These are phyloP conservation scores for Kockovaella imperatae DNA, from an alignment of 768 basidiomycete species.

Conservation along the genomic window DNA sequence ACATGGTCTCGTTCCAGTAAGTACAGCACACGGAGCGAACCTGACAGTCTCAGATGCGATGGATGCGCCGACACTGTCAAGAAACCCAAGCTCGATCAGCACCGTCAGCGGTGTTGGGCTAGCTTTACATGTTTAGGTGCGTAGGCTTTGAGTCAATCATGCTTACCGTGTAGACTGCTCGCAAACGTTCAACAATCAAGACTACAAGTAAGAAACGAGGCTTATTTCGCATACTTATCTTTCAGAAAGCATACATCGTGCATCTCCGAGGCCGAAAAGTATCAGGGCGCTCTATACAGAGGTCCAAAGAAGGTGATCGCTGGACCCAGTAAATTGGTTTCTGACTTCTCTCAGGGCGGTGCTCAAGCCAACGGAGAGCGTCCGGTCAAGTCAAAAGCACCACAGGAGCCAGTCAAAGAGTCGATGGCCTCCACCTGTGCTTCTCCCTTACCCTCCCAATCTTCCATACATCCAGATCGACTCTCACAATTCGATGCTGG, in stretches of 20 bases:
- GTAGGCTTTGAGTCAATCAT: conserved; percentile 2
- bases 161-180: conserved; percentile 66
- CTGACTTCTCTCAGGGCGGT: conserved; percentile 13
- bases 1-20: conserved; percentile 63
- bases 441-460: conserved; percentile 35
- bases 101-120: conserved; percentile 46
- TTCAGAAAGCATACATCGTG: conserved; percentile 59
- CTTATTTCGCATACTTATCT: not conserved
- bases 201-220: conserved; percentile 55
- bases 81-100: conserved; percentile 86
- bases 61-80: conserved; percentile 81
- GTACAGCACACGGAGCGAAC: conserved; percentile 4
- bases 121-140: conserved; percentile 42
- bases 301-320: conserved; percentile 54
- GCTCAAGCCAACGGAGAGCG: not conserved
- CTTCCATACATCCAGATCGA: conserved; percentile 50
- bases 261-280: conserved; percentile 86
- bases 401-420: too few relatives aligned
- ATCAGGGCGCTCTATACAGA: conserved; percentile 77
- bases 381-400: too few relatives aligned
- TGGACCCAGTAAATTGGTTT: not conserved
- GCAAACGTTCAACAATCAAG: conserved; percentile 68
- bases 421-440: conserved; percentile 12
- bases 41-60: conserved; percentile 55
- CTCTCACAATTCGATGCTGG: conserved; percentile 28